phyloP scores from a whole-genome alignment of 495 filamentous ascomycete species.

The Jackrogersella multiformis region DNA sequence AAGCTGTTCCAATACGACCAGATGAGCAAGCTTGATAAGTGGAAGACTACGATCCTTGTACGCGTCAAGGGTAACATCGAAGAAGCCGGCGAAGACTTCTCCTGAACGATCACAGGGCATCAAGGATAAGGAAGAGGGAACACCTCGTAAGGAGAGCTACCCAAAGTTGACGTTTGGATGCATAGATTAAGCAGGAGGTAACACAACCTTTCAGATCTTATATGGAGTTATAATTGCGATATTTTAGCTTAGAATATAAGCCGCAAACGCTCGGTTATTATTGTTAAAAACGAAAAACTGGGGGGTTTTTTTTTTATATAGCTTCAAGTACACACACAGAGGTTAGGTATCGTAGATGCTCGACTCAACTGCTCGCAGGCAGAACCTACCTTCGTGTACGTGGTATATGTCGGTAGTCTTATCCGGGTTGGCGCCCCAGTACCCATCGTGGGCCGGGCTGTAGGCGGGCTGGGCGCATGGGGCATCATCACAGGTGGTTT shows the following conservation, averaged over 20 bases:
- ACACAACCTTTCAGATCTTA: constrained; percentile 12
- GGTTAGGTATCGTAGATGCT: no score
- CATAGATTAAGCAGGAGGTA: constrained; percentile 5
- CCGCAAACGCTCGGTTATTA: constrained; percentile 7
- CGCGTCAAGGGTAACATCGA: constrained; percentile 84
- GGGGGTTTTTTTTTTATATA: no score
- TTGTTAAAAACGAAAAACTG: no score
- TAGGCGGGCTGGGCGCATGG: no score
- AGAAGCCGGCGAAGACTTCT: constrained; percentile 70
- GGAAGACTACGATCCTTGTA: constrained; percentile 89
- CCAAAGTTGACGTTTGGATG: constrained; percentile 19
- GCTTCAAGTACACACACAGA: not conserved
- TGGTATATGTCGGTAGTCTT: no score
- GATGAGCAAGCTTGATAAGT: constrained; percentile 90
- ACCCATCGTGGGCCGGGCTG: no score
- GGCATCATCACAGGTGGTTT: no score
- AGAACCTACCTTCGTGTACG: no score
- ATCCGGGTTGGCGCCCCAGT: no score
- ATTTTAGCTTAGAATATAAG: constrained; percentile 21
- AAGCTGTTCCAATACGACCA: constrained; percentile 88
- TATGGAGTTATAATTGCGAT: constrained; percentile 6
- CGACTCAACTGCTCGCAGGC: no score
- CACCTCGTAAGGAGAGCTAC: constrained; percentile 3
- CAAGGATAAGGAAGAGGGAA: not conserved
- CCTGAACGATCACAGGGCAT: constrained; percentile 37